These are phyloP conservation scores for Xerocomus nothofagi DNA, from an alignment of 1,284 basidiomycete genomes.

Conservation along the genomic window DNA sequence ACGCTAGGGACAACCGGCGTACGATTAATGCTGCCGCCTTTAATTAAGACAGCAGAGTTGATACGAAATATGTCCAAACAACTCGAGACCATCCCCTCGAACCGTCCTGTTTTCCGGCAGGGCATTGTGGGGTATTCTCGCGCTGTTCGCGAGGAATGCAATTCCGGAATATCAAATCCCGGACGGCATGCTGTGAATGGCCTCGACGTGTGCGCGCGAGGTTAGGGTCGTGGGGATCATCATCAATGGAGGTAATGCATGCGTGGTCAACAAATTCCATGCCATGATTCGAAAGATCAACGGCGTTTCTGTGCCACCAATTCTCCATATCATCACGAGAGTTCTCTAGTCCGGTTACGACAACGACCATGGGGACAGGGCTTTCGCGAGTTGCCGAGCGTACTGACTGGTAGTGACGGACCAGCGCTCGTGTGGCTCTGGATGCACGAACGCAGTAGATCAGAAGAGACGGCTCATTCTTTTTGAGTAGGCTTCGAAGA, in stretches of 20 bases:
- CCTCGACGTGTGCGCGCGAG: slow-evolving; percentile 19
- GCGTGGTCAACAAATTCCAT: slow-evolving; percentile 34
- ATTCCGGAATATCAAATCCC: slow-evolving; percentile 28
- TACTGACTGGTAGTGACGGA: slow-evolving; percentile 33
- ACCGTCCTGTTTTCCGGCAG: slow-evolving; percentile 2
- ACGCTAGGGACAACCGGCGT: neutral
- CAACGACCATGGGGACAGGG: slow-evolving; percentile 30
- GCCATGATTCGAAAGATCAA: slow-evolving; percentile 16
- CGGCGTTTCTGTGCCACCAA: slow-evolving; percentile 35
- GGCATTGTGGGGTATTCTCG: neutral
- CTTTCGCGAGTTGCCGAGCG: slow-evolving; percentile 10
- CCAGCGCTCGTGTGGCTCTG: slow-evolving; percentile 30
- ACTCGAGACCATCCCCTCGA: slow-evolving; percentile 14
- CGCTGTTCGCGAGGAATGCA: slow-evolving; percentile 9
- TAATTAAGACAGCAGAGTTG: slow-evolving; percentile 10
- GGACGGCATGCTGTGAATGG: slow-evolving; percentile 18
- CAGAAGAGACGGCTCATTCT: slow-evolving; percentile 25
- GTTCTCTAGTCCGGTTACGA: slow-evolving; percentile 37
- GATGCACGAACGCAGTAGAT: slow-evolving; percentile 35
- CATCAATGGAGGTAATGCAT: slow-evolving; percentile 32
- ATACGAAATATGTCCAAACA: slow-evolving; percentile 21
- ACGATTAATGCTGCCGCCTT: neutral
- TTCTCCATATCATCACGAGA: slow-evolving; percentile 32
- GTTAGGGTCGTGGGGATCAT: slow-evolving; percentile 21
- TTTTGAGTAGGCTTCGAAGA: slow-evolving; percentile 24